These are phyloP conservation scores for Aspergillus avenaceus DNA, from an alignment of 495 filamentous ascomycete genomes.

Conservation along the genomic window DNA sequence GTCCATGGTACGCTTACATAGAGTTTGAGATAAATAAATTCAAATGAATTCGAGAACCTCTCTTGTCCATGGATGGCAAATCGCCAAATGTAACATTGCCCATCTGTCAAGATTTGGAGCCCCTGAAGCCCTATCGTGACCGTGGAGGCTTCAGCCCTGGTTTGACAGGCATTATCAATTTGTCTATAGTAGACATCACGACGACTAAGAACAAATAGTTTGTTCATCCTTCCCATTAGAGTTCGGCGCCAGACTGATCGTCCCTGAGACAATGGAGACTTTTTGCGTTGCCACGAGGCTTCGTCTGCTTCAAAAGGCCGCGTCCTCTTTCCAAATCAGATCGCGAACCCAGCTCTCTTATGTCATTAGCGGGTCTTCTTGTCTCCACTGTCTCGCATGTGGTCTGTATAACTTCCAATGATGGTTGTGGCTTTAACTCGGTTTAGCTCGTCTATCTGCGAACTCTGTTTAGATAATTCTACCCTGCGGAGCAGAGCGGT, in stretches of 20 bases:
- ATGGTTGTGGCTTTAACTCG: background rate
- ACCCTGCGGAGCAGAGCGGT: too few relatives aligned
- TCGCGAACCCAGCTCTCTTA: constrained; percentile 3
- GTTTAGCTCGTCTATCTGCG: constrained; percentile 1
- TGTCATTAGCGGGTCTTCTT: constrained; percentile 5
- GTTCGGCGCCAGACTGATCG: constrained; percentile 7
- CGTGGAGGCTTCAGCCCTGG: background rate
- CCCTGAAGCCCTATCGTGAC: background rate
- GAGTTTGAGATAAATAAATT: too few relatives aligned
- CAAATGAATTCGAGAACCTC: too few relatives aligned
- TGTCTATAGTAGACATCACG: background rate
- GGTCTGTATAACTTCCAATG: background rate
- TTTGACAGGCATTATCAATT: background rate
- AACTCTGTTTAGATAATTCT: background rate
- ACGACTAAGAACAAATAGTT: constrained; percentile 3
- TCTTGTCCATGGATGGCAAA: too few relatives aligned
- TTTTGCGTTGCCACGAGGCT: constrained; percentile 1
- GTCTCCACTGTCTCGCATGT: constrained; percentile 4
- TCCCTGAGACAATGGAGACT: background rate
- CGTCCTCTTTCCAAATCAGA: constrained; percentile 5
- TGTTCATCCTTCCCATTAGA: background rate
- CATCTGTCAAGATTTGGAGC: background rate
- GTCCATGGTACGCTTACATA: too few relatives aligned
- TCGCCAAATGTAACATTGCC: background rate
- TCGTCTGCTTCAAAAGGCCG: background rate